Evolutionary conservation across 1,284 basidiomycete genomes (phyloP).

Genomic region (Cryptococcus depauperatus): DNA sequence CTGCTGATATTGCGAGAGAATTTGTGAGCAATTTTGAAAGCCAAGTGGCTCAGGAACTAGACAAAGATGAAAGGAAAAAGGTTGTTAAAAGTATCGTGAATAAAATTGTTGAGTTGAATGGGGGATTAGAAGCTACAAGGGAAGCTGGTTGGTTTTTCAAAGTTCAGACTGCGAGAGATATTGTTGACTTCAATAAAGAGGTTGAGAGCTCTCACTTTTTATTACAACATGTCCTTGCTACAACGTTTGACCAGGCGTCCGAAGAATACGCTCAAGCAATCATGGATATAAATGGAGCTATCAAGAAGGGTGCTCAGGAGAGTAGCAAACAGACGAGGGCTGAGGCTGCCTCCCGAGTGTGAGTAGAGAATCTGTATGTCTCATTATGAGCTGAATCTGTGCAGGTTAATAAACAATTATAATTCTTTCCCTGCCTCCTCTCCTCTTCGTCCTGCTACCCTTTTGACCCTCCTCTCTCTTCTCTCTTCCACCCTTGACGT

Average conservation of each 20-base stretch:
- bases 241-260: conserved; percentile 25
- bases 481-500: conserved; percentile 56
- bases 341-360: conserved; percentile 42
- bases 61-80: conserved; percentile 48
- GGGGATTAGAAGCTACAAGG: conserved; percentile 38
- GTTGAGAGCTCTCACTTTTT: conserved; percentile 39
- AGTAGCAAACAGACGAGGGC: conserved; percentile 25
- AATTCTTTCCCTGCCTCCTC: conserved; percentile 68
- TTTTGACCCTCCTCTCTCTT: conserved; percentile 59
- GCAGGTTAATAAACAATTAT: conserved; percentile 77
- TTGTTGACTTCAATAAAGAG: conserved; percentile 20
- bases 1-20: conserved; percentile 56
- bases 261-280: conserved; percentile 28
- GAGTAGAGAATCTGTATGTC: conserved; percentile 10
- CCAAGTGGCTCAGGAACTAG: conserved; percentile 52
- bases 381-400: neutral
- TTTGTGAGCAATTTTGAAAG: conserved; percentile 59
- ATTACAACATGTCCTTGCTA: conserved; percentile 34
- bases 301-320: conserved; percentile 34
- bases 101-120: conserved; percentile 33
- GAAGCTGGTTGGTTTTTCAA: conserved; percentile 30
- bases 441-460: conserved; percentile 58
- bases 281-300: conserved; percentile 32
- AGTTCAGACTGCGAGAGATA: neutral
- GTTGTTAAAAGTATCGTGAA: conserved; percentile 33